phyloP scores from a whole-genome alignment of 2,329 filamentous ascomycete genomes.

The Fusarium newnesense region DNA sequence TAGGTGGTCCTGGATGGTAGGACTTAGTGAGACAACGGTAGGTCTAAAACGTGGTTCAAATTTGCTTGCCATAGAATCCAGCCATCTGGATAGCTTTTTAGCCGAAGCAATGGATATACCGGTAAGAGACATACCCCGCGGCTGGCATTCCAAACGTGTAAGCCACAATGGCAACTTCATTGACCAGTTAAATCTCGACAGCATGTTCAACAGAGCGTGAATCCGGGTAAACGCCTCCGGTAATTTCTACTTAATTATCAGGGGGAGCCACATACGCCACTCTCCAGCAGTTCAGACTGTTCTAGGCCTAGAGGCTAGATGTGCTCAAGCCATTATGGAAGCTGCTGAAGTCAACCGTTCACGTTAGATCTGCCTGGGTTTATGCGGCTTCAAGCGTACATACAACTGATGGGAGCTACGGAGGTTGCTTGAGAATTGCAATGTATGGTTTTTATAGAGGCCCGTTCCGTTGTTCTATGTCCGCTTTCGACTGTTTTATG shows the following conservation, averaged over 20 bases:
- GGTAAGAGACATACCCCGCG: background rate
- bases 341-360: fast-evolving
- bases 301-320: too few relatives aligned
- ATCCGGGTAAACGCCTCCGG: background rate
- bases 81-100: background rate
- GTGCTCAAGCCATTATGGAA: background rate
- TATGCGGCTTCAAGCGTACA: too few relatives aligned
- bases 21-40: fast-evolving
- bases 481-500: too few relatives aligned
- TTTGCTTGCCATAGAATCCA: background rate
- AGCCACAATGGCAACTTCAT: background rate
- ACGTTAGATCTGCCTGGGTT: background rate
- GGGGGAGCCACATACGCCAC: too few relatives aligned
- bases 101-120: background rate
- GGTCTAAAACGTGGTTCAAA: background rate
- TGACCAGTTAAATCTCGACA: background rate
- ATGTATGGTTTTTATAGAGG: too few relatives aligned
- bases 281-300: background rate
- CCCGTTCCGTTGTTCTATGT: too few relatives aligned
- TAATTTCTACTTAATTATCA: fast-evolving
- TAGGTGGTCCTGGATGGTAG: too few relatives aligned
- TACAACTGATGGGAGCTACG: background rate
- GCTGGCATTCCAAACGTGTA: background rate
- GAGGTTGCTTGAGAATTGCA: background rate
- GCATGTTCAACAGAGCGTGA: too few relatives aligned